Conservation (phyloP, 805 yeast species). For the Teunomyces aglyptinius region DNA sequence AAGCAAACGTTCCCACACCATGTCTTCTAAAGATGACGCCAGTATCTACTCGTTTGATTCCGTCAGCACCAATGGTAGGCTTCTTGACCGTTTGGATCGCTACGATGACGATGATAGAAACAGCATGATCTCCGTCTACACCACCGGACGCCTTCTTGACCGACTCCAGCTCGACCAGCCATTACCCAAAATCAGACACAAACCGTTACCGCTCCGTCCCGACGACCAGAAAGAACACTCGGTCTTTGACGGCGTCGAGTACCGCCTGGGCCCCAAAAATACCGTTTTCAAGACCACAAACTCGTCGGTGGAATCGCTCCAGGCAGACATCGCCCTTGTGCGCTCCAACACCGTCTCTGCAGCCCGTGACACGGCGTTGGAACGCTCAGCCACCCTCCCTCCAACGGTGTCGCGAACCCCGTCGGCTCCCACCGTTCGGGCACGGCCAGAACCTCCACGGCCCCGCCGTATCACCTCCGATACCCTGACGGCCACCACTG, state of each 20-base stretch:
- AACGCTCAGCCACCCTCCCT: background rate
- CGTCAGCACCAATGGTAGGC: slow-evolving; percentile 41
- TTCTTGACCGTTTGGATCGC: slow-evolving; percentile 35
- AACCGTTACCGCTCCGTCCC: background rate
- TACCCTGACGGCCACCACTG: background rate
- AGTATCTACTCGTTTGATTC: slow-evolving; percentile 46
- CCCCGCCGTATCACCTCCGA: slow-evolving; percentile 5
- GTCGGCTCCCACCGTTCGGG: background rate
- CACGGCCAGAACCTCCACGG: slow-evolving; percentile 5
- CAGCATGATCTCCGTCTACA: slow-evolving; percentile 23
- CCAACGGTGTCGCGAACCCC: background rate
- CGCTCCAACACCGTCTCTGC: slow-evolving; percentile 2
- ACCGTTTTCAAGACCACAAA: slow-evolving; percentile 15
- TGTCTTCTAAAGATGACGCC: slow-evolving; percentile 18
- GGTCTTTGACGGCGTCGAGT: background rate
- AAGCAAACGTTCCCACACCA: background rate
- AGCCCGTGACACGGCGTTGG: background rate
- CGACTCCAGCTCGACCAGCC: slow-evolving; percentile 24
- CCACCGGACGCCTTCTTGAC: slow-evolving; percentile 32
- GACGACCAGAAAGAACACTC: background rate
- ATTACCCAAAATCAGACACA: background rate
- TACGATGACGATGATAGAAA: slow-evolving; percentile 16
- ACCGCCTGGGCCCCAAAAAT: slow-evolving; percentile 2
- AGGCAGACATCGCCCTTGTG: slow-evolving; percentile 20
- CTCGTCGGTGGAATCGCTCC: slow-evolving; percentile 23